Percentiles rank a stretch among this genome's conserved stretches.
These are phyloP conservation scores for Polytrichum formosum DNA, from an alignment of 225 moss, liverwort and hornwort genomes.

Conservation along the genomic window DNA sequence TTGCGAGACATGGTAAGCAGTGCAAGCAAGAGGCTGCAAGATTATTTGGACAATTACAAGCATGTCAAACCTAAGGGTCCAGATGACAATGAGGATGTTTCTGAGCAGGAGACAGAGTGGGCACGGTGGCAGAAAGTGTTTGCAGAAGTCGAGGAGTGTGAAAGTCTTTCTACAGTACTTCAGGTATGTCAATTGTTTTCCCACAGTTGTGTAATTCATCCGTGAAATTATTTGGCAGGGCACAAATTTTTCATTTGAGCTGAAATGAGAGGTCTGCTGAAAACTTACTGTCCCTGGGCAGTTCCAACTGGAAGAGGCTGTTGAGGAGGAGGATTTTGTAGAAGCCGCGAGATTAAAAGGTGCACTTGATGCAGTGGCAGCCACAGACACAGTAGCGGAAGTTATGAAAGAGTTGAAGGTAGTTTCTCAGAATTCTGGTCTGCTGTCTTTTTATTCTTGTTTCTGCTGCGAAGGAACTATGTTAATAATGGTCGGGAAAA, in stretches of 20 bases:
- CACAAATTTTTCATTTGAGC: background rate
- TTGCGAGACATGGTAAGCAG: constrained; percentile 97
- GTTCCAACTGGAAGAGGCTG: constrained; percentile 96
- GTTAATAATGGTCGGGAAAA: too few relatives aligned
- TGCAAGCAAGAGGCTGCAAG: constrained; percentile 94
- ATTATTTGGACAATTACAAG: constrained; percentile 85
- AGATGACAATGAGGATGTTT: constrained; percentile 43
- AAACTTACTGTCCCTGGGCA: constrained; percentile 17
- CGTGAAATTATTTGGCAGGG: background rate
- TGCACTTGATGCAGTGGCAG: constrained; percentile 68
- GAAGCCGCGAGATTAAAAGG: constrained; percentile 81
- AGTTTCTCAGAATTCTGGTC: constrained; percentile 3
- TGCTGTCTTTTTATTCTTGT: constrained; percentile 10
- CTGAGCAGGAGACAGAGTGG: constrained; percentile 82
- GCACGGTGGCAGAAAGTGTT: constrained; percentile 87
- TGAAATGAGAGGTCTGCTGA: background rate
- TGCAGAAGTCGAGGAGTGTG: constrained; percentile 81
- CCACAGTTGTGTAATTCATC: background rate
- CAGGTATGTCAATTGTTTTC: constrained; percentile 45
- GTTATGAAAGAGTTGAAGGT: constrained; percentile 84
- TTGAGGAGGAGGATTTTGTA: constrained; percentile 69
- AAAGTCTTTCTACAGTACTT: constrained; percentile 70
- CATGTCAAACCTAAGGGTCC: constrained; percentile 56
- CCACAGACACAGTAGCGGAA: constrained; percentile 78
- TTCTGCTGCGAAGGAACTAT: too few relatives aligned